Conservation (phyloP, 169 alveolate species). For the Plasmodium fragile region DNA sequence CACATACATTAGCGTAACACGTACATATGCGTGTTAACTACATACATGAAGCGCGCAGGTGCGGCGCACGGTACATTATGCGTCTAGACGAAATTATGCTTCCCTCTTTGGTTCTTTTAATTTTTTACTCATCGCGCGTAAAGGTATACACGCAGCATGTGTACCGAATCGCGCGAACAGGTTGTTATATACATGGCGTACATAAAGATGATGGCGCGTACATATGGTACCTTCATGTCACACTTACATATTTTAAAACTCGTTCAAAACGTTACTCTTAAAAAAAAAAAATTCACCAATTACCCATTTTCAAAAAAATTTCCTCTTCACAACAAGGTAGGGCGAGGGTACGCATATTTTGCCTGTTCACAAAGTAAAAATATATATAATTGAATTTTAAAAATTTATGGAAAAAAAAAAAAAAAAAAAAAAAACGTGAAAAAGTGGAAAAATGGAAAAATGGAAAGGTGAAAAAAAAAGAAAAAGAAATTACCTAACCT, state of each 20-base stretch:
- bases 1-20: background rate
- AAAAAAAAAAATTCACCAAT: slow-evolving; percentile 10
- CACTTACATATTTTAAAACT: background rate
- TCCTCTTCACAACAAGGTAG: background rate
- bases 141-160: background rate
- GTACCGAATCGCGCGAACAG: background rate
- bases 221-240: background rate
- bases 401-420: slow-evolving; percentile 1
- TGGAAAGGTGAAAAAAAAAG: background rate
- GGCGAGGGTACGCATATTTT: background rate
- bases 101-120: background rate
- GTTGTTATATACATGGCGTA: background rate
- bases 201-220: background rate
- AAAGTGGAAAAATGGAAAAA: background rate
- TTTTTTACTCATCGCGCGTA: background rate
- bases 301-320: background rate
- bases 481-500: background rate
- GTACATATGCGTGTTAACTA: background rate
- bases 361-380: background rate
- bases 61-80: background rate
- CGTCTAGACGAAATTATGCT: background rate
- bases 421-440: background rate
- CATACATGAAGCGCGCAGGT: background rate
- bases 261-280: background rate
- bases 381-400: background rate